These are phyloP conservation scores for Firmiana major DNA, from an alignment of 345 rosid species.

Conservation along the genomic window DNA sequence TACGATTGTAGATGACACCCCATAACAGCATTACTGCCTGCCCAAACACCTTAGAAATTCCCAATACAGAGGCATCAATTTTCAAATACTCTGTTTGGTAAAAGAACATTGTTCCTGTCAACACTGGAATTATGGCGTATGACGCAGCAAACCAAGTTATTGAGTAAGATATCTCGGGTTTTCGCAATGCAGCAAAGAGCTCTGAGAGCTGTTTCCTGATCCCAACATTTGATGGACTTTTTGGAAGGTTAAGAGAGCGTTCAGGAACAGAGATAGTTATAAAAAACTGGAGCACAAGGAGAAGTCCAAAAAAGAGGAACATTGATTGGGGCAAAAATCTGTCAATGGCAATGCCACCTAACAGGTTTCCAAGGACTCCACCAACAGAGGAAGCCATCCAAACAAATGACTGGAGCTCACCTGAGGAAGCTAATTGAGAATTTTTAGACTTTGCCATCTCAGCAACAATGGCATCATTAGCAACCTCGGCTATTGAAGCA, in stretches of 20 bases:
- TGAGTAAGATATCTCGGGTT: slow-evolving; percentile 62
- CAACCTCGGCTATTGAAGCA: slow-evolving; percentile 85
- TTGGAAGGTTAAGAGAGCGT: slow-evolving; percentile 61
- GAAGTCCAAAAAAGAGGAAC: slow-evolving; percentile 53
- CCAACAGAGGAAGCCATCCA: slow-evolving; percentile 80
- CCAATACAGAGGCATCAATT: slow-evolving; percentile 54
- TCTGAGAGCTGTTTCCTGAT: slow-evolving; percentile 57
- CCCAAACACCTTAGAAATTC: slow-evolving; percentile 82
- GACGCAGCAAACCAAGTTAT: slow-evolving; percentile 79
- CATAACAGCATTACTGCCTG: slow-evolving; percentile 78
- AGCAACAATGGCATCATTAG: slow-evolving; percentile 93
- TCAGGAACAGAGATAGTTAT: slow-evolving; percentile 53
- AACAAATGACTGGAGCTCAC: slow-evolving; percentile 78
- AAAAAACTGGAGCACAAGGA: slow-evolving; percentile 54
- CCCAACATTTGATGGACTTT: slow-evolving; percentile 42
- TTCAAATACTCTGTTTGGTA: slow-evolving; percentile 71
- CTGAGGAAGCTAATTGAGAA: slow-evolving; percentile 39
- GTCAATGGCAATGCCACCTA: slow-evolving; percentile 64
- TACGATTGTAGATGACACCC: slow-evolving; percentile 59
- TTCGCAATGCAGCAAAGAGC: slow-evolving; percentile 48
- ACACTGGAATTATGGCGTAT: slow-evolving; percentile 61
- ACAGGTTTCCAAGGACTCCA: slow-evolving; percentile 82
- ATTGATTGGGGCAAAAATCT: slow-evolving; percentile 43
- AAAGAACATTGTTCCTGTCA: slow-evolving; percentile 92
- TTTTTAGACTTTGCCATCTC: slow-evolving; percentile 52